These are phyloP conservation scores for Coelastrella sp. DNA, from an alignment of 139 green algal species.

Conservation along the genomic window DNA sequence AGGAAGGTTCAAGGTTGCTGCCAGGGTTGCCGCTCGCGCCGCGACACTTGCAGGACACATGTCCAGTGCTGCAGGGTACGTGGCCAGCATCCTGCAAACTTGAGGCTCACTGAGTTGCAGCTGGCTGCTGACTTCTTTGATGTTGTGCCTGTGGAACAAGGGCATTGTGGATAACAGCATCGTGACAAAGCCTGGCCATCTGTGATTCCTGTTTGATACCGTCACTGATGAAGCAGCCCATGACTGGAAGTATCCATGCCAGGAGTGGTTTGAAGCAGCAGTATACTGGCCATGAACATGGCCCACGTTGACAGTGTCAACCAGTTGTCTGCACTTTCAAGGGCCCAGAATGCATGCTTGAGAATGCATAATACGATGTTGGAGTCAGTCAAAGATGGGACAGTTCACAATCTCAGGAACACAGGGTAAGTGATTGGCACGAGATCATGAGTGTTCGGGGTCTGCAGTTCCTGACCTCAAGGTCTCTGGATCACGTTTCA, in stretches of 20 bases:
- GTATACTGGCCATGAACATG: no score
- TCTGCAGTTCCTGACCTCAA: neutral
- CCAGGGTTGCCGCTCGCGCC: neutral
- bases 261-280: no score
- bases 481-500: neutral
- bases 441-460: neutral
- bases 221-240: no score
- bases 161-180: no score
- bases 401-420: neutral
- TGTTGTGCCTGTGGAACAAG: neutral
- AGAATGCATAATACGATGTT: neutral
- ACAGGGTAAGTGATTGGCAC: neutral
- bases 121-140: neutral
- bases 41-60: conserved; percentile 20
- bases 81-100: neutral
- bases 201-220: neutral
- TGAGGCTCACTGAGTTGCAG: neutral
- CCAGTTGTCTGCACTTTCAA: no score
- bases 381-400: neutral
- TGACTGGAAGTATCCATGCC: no score
- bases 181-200: no score
- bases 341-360: no score
- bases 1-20: neutral
- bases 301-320: no score
- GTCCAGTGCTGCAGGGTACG: conserved; percentile 23